Base-by-base conservation (phyloP, 1,284 basidiomycete genomes). In the Cutaneotrichosporon cyanovorans region DNA sequence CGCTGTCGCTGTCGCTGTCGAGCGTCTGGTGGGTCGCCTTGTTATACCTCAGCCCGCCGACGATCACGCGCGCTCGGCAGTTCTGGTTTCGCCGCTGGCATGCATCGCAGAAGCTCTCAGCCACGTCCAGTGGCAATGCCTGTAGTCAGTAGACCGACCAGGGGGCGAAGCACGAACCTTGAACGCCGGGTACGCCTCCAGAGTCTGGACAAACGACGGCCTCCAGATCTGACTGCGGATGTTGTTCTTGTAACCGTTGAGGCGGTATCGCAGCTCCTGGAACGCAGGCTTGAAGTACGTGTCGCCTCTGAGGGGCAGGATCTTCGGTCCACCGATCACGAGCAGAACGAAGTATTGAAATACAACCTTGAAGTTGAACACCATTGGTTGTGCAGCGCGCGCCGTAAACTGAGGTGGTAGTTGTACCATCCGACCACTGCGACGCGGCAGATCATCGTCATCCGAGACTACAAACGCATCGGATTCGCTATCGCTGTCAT, bases 341-440 rank as follows among this genome's bases (percentile, higher is more conserved):
- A 90, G 72, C 56, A 89, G 82, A 3, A 89, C 82, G 56, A 88
- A 83, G 35, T 89, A 78, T 61, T 91, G 87, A 57, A 85, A 88
- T 25, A 90, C 77, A 39, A 85, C 82, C 51, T 68, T 66, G 58
- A 69, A 67, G 43, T 68, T 66, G 58, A 56, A 66, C 43, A 67
- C 65, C 3, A 60, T 59, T 10, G 61, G 57, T 64, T 88, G 82
- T 60, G 82, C 80, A 0, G 81, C 76, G 50, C 79, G 78, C 78
- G 84, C 80, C 62, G 84, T 87, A 68, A 87, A 91, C 55, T 82
- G 76, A 19, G 75, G 73, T 6, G 87, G 88, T 14, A 90, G 75
- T 12, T 28, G 25, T 7, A 28, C 25, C 25, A 12, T 28, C 25
- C 25, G 25, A 12, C 25, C 25, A 28, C 77, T 67, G 14, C 75